Evolutionary conservation across 768 basidiomycete genomes (phyloP).

Genomic region (Lactifluus hygrophoroides): DNA sequence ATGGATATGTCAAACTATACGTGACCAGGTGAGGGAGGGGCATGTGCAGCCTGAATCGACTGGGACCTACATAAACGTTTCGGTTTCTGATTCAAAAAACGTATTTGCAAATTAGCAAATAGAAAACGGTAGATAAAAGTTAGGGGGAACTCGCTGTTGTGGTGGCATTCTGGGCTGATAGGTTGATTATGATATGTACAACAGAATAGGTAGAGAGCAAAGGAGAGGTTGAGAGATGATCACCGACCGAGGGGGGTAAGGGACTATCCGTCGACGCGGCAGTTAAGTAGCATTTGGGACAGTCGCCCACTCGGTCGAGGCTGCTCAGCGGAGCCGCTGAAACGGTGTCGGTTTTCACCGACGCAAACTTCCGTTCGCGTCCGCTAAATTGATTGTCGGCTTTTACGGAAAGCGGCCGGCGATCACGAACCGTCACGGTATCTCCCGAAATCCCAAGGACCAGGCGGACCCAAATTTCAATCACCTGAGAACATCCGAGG

Average conservation of each 20-base stretch:
- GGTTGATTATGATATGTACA: not conserved
- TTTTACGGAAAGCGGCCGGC: constrained; percentile 18
- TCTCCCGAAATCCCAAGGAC: not conserved
- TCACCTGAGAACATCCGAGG: not conserved
- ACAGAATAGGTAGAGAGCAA: not conserved
- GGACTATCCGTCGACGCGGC: constrained; percentile 1
- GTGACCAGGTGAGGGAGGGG: not conserved
- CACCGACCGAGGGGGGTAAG: not conserved
- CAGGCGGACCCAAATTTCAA: not conserved
- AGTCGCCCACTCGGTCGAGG: not conserved
- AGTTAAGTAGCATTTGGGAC: constrained; percentile 12
- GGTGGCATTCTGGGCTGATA: not conserved
- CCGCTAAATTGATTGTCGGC: constrained; percentile 10
- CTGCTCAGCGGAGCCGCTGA: not conserved
- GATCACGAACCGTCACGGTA: constrained; percentile 15
- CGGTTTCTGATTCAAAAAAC: not conserved
- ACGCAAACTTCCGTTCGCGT: not conserved
- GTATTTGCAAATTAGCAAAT: not conserved
- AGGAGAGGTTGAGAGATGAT: not conserved
- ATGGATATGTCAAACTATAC: constrained; percentile 30
- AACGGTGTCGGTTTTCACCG: constrained; percentile 10
- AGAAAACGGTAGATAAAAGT: not conserved
- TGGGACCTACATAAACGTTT: constrained; percentile 13
- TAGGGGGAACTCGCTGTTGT: not conserved
- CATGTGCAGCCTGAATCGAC: not conserved